phyloP scores from a whole-genome alignment of 2,329 filamentous ascomycete species.

The Pseudodiploospora longispora region DNA sequence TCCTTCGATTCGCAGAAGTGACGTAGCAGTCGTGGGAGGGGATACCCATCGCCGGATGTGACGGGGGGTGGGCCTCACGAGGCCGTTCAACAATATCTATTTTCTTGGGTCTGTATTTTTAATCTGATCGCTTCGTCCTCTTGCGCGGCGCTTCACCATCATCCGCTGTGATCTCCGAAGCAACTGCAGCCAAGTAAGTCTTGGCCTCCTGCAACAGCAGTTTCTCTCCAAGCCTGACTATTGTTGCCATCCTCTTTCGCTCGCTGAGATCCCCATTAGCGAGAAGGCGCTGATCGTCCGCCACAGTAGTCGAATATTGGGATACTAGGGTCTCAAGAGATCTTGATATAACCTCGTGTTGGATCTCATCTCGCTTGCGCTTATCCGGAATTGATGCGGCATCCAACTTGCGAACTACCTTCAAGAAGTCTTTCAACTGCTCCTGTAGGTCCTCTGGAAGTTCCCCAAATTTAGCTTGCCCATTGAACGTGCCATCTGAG shows the following conservation, averaged over 20 bases:
- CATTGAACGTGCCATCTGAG: slow-evolving; percentile 36
- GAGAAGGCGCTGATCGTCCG: slow-evolving; percentile 33
- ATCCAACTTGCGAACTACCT: slow-evolving; percentile 37
- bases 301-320: slow-evolving; percentile 34
- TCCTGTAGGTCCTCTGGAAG: slow-evolving; percentile 44
- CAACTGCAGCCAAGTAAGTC: slow-evolving; percentile 13
- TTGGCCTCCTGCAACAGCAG: slow-evolving; percentile 51
- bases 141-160: slow-evolving; percentile 20
- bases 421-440: slow-evolving; percentile 43
- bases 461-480: slow-evolving; percentile 27
- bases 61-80: too few species aligned
- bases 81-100: not conserved
- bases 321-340: slow-evolving; percentile 30
- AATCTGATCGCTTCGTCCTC: slow-evolving; percentile 18
- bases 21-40: too few species aligned
- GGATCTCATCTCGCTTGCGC: slow-evolving; percentile 39
- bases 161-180: slow-evolving; percentile 13
- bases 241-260: slow-evolving; percentile 51
- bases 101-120: slow-evolving; percentile 4
- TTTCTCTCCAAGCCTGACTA: slow-evolving; percentile 67
- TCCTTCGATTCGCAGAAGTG: too few species aligned
- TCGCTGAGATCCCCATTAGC: slow-evolving; percentile 18
- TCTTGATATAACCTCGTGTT: slow-evolving; percentile 30
- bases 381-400: slow-evolving; percentile 39
- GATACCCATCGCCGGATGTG: too few species aligned